Evolutionary conservation across 164 flowering plant species (phyloP), one percentile per base, ranked within the genome.

Genomic region (Kalanchoe fedtschenkoi): DNA sequence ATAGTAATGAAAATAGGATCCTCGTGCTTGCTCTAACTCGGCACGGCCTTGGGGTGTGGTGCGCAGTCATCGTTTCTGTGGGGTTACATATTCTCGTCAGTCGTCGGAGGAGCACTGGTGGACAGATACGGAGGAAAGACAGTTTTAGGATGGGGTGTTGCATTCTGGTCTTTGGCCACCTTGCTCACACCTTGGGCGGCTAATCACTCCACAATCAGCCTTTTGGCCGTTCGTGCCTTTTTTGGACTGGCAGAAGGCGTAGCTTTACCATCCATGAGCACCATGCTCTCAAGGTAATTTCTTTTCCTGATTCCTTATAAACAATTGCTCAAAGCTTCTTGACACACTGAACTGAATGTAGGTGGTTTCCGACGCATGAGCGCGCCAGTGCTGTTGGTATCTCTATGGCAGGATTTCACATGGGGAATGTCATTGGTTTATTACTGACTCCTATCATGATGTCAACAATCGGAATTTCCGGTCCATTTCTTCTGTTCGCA

Each of bases 161-260:
- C 77, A 19, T 38, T 92, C n/a, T 92, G 98, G 98, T 92, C 98
- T 10, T 62, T 89, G 42, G 91, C 96, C 43, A 89, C 98, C 21
- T 76, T 84, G 19, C 78, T 92, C 61, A 92, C 98, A 5, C 98
- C 98, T 9, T 83, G 80, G 86, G 96, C 96, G 30, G 95, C 96
- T 60, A 72, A 77, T 71, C 95, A 84, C 75, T 92, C 98, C 53
- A 84, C 88, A 1, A 44, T 63, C 32, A 57, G 70, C 72, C 91
- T 91, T 62, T 72, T 92, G 65, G 88, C 83, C 2, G 73, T 77
- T n/a, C 98, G 98, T 1, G 86, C 89, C 24, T 81, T 87, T 75
- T 92, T 92, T 62, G 98, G 98, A 2, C 79, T 89, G 3, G 98
- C 98, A 1, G 87, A 86, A 79, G 98, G 96, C 4, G 96, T 92